These are phyloP conservation scores for Camellia japonica DNA, from an alignment of 148 eudicot species.

Conservation along the genomic window DNA sequence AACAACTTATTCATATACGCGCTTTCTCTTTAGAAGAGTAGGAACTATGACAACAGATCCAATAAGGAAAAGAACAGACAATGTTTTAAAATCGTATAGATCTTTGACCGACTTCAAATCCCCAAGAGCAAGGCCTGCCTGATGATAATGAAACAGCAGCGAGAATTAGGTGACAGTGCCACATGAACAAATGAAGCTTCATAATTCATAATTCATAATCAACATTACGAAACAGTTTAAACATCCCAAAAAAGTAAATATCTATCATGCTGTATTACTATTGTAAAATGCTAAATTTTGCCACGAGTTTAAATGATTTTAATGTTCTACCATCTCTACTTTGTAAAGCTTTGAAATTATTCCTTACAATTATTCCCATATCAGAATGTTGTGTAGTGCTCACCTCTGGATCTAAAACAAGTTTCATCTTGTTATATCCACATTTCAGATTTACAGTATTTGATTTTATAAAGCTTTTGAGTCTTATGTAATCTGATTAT, in stretches of 20 bases:
- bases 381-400: not conserved
- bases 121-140: conserved; percentile 99
- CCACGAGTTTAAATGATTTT: not conserved
- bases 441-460: not conserved
- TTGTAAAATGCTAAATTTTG: not conserved
- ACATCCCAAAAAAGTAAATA: too few species aligned
- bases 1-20: conserved; percentile 63
- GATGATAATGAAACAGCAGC: conserved; percentile 18
- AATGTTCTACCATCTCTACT: not conserved
- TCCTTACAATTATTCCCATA: not conserved
- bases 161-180: conserved; percentile 2
- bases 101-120: conserved; percentile 97
- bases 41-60: conserved; percentile 72
- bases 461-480: too few species aligned
- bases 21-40: conserved; percentile 84
- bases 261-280: not conserved
- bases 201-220: not conserved
- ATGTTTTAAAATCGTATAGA: conserved; percentile 89
- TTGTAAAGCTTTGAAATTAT: not conserved
- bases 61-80: conserved; percentile 81
- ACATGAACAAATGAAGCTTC: not conserved
- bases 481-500: too few species aligned
- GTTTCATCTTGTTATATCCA: not conserved
- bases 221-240: too few species aligned
- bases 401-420: not conserved